phyloP scores from a whole-genome alignment of 345 rosid species.

The Gossypium longicalyx region DNA sequence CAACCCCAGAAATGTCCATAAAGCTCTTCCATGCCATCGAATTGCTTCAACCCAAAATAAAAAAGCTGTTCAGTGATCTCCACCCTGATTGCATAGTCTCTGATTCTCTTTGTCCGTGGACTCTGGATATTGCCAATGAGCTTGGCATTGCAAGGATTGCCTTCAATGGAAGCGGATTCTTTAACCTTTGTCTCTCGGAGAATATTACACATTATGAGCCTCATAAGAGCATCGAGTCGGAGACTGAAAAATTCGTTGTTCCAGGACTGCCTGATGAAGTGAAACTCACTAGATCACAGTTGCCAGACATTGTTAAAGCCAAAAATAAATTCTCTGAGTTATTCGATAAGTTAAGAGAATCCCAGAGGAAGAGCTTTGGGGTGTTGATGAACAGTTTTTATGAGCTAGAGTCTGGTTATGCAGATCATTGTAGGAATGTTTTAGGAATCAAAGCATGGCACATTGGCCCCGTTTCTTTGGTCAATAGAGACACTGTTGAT shows the following conservation, averaged over 20 bases:
- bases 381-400: constrained; percentile 40
- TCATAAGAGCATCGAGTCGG: constrained; percentile 20
- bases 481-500: constrained; percentile 24
- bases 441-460: constrained; percentile 44
- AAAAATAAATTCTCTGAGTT: constrained; percentile 16
- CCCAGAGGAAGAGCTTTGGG: constrained; percentile 30
- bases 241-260: constrained; percentile 25
- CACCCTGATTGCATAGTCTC: constrained; percentile 34
- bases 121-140: constrained; percentile 16
- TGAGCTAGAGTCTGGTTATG: constrained; percentile 40
- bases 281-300: constrained; percentile 23
- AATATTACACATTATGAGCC: constrained; percentile 11
- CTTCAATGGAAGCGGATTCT: constrained; percentile 36
- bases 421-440: constrained; percentile 31
- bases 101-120: constrained; percentile 26
- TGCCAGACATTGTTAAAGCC: constrained; percentile 17
- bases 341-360: constrained; percentile 16
- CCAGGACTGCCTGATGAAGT: constrained; percentile 31
- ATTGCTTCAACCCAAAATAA: constrained; percentile 17
- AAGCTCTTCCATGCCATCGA: constrained; percentile 15
- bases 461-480: constrained; percentile 43
- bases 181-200: constrained; percentile 24
- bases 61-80: constrained; percentile 15
- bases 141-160: constrained; percentile 32
- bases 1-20: constrained; percentile 7